phyloP scores from a whole-genome alignment of 2,329 filamentous ascomycete genomes.

The Ceratocystis smalleyi region DNA sequence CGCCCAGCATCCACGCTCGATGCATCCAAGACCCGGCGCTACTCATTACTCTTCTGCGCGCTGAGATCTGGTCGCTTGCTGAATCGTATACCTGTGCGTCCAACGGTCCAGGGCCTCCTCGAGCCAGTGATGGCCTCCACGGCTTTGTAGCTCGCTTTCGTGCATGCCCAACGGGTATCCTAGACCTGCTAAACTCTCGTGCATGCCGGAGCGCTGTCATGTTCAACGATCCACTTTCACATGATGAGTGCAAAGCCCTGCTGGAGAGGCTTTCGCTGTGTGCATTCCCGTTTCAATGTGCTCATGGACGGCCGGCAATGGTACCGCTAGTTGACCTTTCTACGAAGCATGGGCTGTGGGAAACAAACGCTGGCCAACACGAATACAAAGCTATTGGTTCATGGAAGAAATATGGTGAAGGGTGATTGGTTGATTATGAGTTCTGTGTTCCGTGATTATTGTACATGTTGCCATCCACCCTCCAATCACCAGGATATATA shows the following conservation, averaged over 20 bases:
- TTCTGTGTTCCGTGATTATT: conserved; percentile 3
- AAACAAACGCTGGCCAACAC: background rate
- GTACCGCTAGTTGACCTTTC: conserved; percentile 43
- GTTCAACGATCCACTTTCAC: conserved; percentile 59
- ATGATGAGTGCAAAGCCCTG: conserved; percentile 42
- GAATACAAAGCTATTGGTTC: background rate
- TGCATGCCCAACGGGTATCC: conserved; percentile 55
- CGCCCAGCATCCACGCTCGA: conserved; percentile 57
- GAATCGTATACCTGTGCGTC: conserved; percentile 25
- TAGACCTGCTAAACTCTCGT: conserved; percentile 62
- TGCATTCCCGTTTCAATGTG: conserved; percentile 67
- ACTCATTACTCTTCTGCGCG: conserved; percentile 56
- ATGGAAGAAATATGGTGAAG: conserved; percentile 13
- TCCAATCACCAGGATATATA: background rate
- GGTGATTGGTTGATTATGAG: background rate
- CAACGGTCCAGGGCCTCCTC: background rate
- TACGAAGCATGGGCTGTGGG: background rate
- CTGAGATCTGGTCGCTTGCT: conserved; percentile 53
- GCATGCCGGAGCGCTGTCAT: conserved; percentile 71
- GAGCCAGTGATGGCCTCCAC: background rate
- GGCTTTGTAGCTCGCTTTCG: conserved; percentile 49
- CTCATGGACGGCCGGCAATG: conserved; percentile 58
- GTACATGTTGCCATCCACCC: background rate
- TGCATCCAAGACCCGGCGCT: conserved; percentile 58
- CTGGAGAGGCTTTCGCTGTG: conserved; percentile 44